Evolutionary conservation across 106 monocot genomes (phyloP).

Genomic region (Narthecium ossifragum): DNA sequence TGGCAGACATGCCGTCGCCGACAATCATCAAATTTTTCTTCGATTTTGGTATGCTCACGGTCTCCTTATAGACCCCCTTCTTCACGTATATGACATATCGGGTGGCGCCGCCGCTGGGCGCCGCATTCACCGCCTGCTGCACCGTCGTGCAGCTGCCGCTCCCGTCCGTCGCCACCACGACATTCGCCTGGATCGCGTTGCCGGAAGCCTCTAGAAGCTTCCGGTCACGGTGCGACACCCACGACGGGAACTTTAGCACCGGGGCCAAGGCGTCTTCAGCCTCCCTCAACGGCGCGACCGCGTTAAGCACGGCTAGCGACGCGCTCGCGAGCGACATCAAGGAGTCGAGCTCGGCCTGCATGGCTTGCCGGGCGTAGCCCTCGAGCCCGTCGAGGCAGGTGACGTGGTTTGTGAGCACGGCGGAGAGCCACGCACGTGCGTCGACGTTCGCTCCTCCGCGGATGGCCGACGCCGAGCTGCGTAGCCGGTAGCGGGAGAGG

Average conservation of each 20-base stretch:
- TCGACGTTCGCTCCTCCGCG: slow-evolving; percentile 2
- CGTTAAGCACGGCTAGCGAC: slow-evolving; percentile 34
- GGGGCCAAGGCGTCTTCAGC: neutral
- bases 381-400: slow-evolving; percentile 39
- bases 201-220: slow-evolving; percentile 14
- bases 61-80: slow-evolving; percentile 30
- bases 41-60: slow-evolving; percentile 14
- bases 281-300: neutral
- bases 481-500: slow-evolving; percentile 29
- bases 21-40: slow-evolving; percentile 34
- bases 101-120: neutral
- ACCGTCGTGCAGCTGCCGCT: slow-evolving; percentile 25
- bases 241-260: slow-evolving; percentile 13
- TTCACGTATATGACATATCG: slow-evolving; percentile 29
- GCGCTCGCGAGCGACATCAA: slow-evolving; percentile 20
- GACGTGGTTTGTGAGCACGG: slow-evolving; percentile 35
- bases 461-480: slow-evolving; percentile 4
- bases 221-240: slow-evolving; percentile 13
- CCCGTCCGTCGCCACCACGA: slow-evolving; percentile 24
- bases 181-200: slow-evolving; percentile 4
- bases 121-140: slow-evolving; percentile 18
- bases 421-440: slow-evolving; percentile 36
- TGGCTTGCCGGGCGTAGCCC: neutral
- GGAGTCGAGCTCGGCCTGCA: slow-evolving; percentile 4
- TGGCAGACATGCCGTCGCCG: slow-evolving; percentile 22